These are phyloP conservation scores for Malassezia nana DNA, from an alignment of 1,284 basidiomycete species.

Conservation along the genomic window DNA sequence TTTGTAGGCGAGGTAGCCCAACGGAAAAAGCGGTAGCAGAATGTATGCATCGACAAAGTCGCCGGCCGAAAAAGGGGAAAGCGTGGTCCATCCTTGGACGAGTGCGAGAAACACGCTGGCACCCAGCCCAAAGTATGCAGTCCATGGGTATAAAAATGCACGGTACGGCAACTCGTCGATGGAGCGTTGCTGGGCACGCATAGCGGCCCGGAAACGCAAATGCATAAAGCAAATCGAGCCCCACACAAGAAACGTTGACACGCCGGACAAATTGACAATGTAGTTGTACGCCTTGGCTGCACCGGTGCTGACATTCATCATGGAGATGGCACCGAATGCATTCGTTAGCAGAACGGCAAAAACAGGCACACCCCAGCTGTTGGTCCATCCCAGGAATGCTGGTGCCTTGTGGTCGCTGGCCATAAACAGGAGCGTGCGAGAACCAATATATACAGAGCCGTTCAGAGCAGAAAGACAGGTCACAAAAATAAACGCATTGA, in stretches of 20 bases:
- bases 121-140: constrained; percentile 30
- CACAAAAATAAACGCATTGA: constrained; percentile 34
- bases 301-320: constrained; percentile 22
- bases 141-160: constrained; percentile 23
- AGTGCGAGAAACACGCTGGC: constrained; percentile 34
- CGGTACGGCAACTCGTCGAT: constrained; percentile 24
- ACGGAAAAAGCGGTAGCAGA: constrained; percentile 21
- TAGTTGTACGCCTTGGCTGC: constrained; percentile 23
- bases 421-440: constrained; percentile 25
- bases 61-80: constrained; percentile 23
- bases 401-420: constrained; percentile 26
- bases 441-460: constrained; percentile 31
- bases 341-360: constrained; percentile 25
- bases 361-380: constrained; percentile 21
- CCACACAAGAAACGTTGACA: constrained; percentile 26
- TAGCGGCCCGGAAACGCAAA: constrained; percentile 29
- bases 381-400: constrained; percentile 22
- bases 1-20: constrained; percentile 18
- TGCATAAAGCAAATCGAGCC: constrained; percentile 25
- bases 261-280: constrained; percentile 25
- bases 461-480: constrained; percentile 27
- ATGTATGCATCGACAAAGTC: constrained; percentile 30
- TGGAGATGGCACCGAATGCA: constrained; percentile 22
- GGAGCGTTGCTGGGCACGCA: constrained; percentile 20
- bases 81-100: constrained; percentile 40